Conservation (phyloP, 2,329 filamentous ascomycete genomes). For the Scedosporium minutisporum region DNA sequence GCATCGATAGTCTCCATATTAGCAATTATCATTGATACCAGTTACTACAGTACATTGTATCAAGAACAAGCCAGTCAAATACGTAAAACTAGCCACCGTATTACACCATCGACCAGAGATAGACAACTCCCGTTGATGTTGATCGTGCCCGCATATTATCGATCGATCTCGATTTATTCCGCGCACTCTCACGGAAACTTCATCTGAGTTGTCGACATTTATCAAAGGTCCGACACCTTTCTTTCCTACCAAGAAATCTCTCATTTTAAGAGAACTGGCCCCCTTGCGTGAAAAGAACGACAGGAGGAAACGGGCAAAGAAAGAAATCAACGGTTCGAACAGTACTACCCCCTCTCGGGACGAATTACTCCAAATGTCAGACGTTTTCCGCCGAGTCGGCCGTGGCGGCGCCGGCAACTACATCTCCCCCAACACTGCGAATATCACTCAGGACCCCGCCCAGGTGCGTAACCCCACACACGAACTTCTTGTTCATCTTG, state of each 20-base stretch:
- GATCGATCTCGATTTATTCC: background rate
- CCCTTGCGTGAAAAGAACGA: background rate
- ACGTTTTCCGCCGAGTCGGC: slow-evolving; percentile 42
- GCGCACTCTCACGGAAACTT: background rate
- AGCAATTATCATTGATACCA: too few relatives aligned
- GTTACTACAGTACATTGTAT: too few relatives aligned
- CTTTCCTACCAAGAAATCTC: background rate
- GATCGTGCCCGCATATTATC: background rate
- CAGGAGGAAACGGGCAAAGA: too few relatives aligned
- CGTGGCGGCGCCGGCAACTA: slow-evolving; percentile 58
- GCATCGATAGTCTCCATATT: background rate
- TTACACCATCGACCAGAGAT: background rate
- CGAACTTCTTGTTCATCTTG: slow-evolving; percentile 7
- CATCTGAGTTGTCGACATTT: background rate
- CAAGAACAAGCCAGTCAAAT: background rate
- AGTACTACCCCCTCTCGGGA: background rate
- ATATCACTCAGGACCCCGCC: slow-evolving; percentile 4
- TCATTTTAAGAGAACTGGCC: too few relatives aligned
- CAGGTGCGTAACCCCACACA: slow-evolving; percentile 6
- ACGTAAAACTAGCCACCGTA: background rate
- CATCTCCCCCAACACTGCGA: slow-evolving; percentile 17
- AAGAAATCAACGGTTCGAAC: too few relatives aligned
- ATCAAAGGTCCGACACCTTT: background rate
- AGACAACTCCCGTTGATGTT: background rate
- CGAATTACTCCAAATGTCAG: slow-evolving; percentile 15